Conservation (phyloP, 257 asterid genomes). For the Rehmannia glutinosa region DNA sequence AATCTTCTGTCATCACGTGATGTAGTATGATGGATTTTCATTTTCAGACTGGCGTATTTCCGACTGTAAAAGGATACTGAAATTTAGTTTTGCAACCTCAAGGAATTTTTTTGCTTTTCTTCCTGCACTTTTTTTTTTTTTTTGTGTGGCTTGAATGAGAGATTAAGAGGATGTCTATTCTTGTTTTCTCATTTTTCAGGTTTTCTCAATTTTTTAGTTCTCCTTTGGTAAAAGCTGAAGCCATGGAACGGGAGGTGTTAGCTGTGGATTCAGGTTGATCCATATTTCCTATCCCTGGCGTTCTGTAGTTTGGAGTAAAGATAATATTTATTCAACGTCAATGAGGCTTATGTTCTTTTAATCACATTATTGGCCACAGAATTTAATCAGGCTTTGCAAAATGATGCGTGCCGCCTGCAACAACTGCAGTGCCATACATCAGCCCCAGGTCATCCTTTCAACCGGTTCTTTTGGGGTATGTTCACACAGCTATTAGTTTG, state of each 20-base stretch:
- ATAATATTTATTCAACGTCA: background rate
- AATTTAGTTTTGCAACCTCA: background rate
- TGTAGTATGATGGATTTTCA: background rate
- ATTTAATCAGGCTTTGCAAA: slow-evolving; percentile 86
- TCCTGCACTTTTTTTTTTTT: slow-evolving; percentile 12
- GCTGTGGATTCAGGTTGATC: slow-evolving; percentile 94
- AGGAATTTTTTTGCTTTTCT: background rate
- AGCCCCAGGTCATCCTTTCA: slow-evolving; percentile 73
- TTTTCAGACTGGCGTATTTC: background rate
- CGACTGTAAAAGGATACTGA: background rate
- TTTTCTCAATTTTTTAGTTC: slow-evolving; percentile 89
- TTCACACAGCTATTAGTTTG: slow-evolving; percentile 5
- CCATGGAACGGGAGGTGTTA: slow-evolving; percentile 94
- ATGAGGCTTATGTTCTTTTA: slow-evolving; percentile 10
- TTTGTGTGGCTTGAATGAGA: background rate
- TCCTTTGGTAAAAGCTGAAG: slow-evolving; percentile 91
- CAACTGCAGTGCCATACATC: slow-evolving; percentile 90
- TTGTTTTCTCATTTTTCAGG: slow-evolving; percentile 42
- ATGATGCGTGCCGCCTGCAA: slow-evolving; percentile 79
- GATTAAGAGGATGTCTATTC: slow-evolving; percentile 12
- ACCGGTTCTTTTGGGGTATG: slow-evolving; percentile 87
- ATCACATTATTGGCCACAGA: slow-evolving; percentile 47
- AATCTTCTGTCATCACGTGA: background rate
- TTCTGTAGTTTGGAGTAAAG: background rate
- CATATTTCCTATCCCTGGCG: slow-evolving; percentile 7